Evolutionary conservation across 164 flowering plant genomes (phyloP), one percentile per base, ranked within the genome.

Genomic region (Umbellularia californica): DNA sequence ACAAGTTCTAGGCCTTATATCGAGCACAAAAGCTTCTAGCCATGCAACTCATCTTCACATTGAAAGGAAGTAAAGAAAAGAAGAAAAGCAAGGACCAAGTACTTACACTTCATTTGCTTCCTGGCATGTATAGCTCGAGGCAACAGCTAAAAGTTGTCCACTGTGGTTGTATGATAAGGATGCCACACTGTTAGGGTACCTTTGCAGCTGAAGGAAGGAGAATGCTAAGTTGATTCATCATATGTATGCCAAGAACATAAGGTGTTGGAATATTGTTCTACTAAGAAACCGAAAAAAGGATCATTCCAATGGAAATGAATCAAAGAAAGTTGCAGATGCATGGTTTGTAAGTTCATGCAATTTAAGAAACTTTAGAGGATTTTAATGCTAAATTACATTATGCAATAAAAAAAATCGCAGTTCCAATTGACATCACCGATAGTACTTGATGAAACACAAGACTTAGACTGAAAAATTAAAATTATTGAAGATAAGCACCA

Each of bases 61-160:
- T 50, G 28, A 73, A 70, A 50, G 58, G 55, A 47, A 66, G 65
- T 14, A 51, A 30, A 72, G 24, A 33, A 20, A 30, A 78, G n/a
- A 11, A 77, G 15, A 10, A 23, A 65, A 65, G 41, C 10, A 68
- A 51, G 52, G 47, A 15, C 35, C n/a, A 12, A 58, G 14, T 47
- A 79, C 93, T 85, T 25, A 92, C 98, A 65, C 78, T 87, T 93
- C 93, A 72, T 83, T 84, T 65, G 87, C 90, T 81, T 87, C 92
- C 77, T 92, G 90, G 79, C 84, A 90, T n/a, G 90, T 84, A 77
- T 83, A 83, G 84, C 97, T 87, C 77, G 95, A 87, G 70, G 95
- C 97, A 77, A 94, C 84, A 23, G 97, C 98, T 82, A 95, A 80
- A 73, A 92, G 85, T 74, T 89, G 77, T 69, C 97, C 99, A 3